phyloP scores from a whole-genome alignment of 2,329 filamentous ascomycete species.

The Dendryphion nanum region DNA sequence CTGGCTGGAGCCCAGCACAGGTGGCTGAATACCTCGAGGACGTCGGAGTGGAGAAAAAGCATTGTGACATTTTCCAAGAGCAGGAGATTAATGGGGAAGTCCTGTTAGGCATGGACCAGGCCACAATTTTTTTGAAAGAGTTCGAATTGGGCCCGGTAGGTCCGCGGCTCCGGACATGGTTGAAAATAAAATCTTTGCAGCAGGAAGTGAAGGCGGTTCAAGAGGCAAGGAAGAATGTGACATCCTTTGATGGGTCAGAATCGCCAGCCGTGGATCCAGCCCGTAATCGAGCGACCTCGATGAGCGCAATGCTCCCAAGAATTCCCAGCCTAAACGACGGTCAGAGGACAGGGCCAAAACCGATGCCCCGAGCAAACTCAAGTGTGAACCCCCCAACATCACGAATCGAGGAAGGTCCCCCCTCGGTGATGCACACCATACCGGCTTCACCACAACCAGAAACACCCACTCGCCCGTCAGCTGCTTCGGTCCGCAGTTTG shows the following conservation, averaged over 20 bases:
- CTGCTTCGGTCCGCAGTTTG: conserved; percentile 76
- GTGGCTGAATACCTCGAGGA: conserved; percentile 89
- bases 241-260: conserved; percentile 42
- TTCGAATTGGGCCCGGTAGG: conserved; percentile 92
- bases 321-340: conserved; percentile 38
- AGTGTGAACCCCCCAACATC: conserved; percentile 29
- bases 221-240: conserved; percentile 28
- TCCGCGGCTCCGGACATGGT: conserved; percentile 87
- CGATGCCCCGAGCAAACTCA: conserved; percentile 31
- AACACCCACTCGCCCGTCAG: conserved; percentile 61
- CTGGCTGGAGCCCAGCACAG: conserved; percentile 73
- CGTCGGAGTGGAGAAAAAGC: conserved; percentile 78
- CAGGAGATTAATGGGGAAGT: conserved; percentile 97
- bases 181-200: conserved; percentile 89
- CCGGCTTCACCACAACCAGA: conserved; percentile 42
- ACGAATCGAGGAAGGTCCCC: conserved; percentile 35
- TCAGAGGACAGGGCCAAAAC: conserved; percentile 25
- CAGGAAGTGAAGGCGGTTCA: conserved; percentile 71
- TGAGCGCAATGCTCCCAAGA: conserved; percentile 38
- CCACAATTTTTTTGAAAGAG: conserved; percentile 90
- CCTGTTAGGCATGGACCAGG: conserved; percentile 89
- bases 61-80: conserved; percentile 91
- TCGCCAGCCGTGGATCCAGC: conserved; percentile 42
- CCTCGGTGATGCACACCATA: conserved; percentile 45
- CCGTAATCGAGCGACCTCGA: conserved; percentile 48